These are phyloP conservation scores for Rhodofomes roseus DNA, from an alignment of 1,284 basidiomycete species.

Conservation along the genomic window DNA sequence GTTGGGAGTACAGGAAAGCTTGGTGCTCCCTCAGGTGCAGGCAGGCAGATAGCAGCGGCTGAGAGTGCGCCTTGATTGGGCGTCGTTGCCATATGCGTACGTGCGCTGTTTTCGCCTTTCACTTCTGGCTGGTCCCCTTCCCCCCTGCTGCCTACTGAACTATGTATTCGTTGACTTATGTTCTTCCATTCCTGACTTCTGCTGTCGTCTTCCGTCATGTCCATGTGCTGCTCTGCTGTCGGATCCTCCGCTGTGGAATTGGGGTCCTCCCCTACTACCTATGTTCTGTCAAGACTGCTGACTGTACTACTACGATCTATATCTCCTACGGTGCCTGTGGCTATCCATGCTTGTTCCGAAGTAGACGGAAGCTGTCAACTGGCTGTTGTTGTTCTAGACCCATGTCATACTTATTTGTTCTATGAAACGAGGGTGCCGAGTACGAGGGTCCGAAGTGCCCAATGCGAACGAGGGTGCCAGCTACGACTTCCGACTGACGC, in stretches of 20 bases:
- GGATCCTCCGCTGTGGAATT: neutral
- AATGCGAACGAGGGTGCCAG: neutral
- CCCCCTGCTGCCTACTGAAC: neutral
- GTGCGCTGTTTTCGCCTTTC: neutral
- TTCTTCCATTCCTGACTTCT: neutral
- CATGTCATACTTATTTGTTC: neutral
- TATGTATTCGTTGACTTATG: conserved; percentile 3
- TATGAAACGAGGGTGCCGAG: conserved; percentile 1
- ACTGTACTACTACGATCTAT: neutral
- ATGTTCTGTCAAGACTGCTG: neutral
- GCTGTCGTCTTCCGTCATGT: neutral
- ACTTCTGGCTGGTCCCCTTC: neutral
- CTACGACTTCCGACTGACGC: neutral
- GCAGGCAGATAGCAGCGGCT: conserved; percentile 17
- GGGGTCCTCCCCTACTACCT: neutral
- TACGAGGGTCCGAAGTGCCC: neutral
- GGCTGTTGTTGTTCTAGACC: neutral
- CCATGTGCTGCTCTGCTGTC: conserved; percentile 1
- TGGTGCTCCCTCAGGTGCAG: conserved; percentile 14
- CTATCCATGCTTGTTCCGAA: neutral
- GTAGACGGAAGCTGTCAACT: neutral
- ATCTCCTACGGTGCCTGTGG: neutral
- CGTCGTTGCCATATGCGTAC: neutral
- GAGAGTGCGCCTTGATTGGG: conserved; percentile 9
- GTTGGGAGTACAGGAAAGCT: conserved; percentile 50